These are phyloP conservation scores for Colletotrichum lini DNA, from an alignment of 2,329 filamentous ascomycete genomes.

Conservation along the genomic window DNA sequence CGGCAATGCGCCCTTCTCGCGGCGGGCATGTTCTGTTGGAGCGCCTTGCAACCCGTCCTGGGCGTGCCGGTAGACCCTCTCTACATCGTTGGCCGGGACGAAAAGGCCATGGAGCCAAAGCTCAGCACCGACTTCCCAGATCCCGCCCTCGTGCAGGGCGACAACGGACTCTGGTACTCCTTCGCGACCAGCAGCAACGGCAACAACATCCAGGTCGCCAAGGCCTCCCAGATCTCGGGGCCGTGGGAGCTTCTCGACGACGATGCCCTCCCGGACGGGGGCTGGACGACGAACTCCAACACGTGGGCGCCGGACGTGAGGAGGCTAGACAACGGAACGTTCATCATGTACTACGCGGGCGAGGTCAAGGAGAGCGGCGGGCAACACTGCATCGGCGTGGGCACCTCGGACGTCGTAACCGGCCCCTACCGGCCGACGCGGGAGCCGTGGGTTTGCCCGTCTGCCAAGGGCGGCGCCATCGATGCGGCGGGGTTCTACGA, in stretches of 20 bases:
- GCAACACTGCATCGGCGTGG: constrained; percentile 72
- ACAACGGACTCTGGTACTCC: constrained; percentile 68
- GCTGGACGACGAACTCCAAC: constrained; percentile 68
- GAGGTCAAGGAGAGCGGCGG: constrained; percentile 54
- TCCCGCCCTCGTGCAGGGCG: constrained; percentile 64
- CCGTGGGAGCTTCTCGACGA: constrained; percentile 63
- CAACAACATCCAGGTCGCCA: constrained; percentile 68
- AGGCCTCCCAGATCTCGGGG: constrained; percentile 61
- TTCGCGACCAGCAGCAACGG: constrained; percentile 69
- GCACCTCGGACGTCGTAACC: constrained; percentile 59
- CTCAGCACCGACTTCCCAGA: constrained; percentile 67
- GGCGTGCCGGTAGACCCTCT: constrained; percentile 30
- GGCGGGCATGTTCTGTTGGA: constrained; percentile 22
- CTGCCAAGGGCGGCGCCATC: constrained; percentile 71
- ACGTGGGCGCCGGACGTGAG: constrained; percentile 76
- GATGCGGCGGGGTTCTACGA: constrained; percentile 74
- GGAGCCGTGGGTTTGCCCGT: constrained; percentile 66
- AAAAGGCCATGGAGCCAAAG: constrained; percentile 23
- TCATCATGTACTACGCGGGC: constrained; percentile 73
- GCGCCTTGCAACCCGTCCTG: constrained; percentile 18
- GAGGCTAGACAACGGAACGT: constrained; percentile 63
- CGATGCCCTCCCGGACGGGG: constrained; percentile 68
- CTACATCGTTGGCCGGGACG: constrained; percentile 27
- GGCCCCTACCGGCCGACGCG: constrained; percentile 68
- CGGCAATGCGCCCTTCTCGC: constrained; percentile 21